A percentile compares a stretch with the other conserved stretches of the same genome.
These are phyloP conservation scores for Tuber microsphaerosporum DNA, from an alignment of 495 filamentous ascomycete species.

Conservation along the genomic window DNA sequence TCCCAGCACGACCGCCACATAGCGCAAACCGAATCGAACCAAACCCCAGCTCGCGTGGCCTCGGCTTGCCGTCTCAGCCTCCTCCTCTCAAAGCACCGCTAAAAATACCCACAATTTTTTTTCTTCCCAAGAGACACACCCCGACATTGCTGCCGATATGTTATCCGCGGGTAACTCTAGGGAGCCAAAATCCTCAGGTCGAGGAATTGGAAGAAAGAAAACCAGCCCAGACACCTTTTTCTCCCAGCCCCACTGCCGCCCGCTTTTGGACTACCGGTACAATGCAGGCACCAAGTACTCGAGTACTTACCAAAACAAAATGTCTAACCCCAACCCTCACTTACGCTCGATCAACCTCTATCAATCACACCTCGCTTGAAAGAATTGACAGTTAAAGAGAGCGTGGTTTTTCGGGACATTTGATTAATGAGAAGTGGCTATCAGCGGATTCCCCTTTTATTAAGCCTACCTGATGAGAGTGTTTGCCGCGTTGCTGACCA, in stretches of 20 bases:
- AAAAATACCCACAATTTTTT: background rate
- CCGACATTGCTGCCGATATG: background rate
- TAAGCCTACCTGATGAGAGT: no score
- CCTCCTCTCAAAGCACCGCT: background rate
- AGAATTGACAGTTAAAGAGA: no score
- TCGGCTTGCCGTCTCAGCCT: conserved; percentile 3
- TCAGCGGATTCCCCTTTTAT: no score
- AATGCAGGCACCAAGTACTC: background rate
- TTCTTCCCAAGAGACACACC: background rate
- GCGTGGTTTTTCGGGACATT: no score
- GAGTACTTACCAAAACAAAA: no score
- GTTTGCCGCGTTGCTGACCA: no score
- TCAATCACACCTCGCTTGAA: no score
- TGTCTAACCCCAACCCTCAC: no score
- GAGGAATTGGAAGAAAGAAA: background rate
- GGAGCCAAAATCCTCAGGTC: background rate
- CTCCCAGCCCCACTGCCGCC: background rate
- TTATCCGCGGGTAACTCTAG: background rate
- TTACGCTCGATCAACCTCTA: no score
- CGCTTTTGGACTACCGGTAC: background rate
- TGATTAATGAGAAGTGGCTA: no score
- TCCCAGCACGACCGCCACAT: background rate
- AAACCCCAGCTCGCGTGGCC: background rate
- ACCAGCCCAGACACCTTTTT: background rate
- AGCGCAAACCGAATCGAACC: background rate